Evolutionary conservation across 1,284 basidiomycete genomes (phyloP), one percentile per base, ranked within the genome.

Genomic region (Pyrrhoderma noxium): DNA sequence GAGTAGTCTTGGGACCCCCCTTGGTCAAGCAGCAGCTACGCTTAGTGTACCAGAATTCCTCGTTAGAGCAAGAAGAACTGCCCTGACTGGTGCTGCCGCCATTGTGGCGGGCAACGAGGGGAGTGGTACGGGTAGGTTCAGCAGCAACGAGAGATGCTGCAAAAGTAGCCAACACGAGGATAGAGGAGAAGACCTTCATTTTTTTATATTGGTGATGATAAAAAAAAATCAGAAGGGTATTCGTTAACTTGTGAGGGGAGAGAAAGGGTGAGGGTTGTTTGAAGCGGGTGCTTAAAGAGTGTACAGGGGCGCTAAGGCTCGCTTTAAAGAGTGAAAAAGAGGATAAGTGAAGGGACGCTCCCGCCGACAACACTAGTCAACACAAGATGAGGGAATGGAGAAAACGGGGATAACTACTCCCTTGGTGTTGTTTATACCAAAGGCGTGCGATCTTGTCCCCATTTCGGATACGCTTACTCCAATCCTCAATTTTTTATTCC

Each of bases 1-100:
- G 54, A 18, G 47, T 35, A 9, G 13, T 37, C n/a, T 40, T 16
- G 13, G 56, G 56, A 40, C 56, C 56, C n/a, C 54, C 54, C 23
- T 47, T 37, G 16, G 43, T 43, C n/a, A 57, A 40, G 36, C 56
- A 57, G 56, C 54, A 56, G 54, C 47, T 51, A 27, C 51, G 54
- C 3, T 35, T 36, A 11, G 27, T 34, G 40, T 48, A 57, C 44
- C 39, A 57, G 56, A 57, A 57, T 49, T 57, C 56, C 22, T 44
- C 44, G 13, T 25, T 23, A 9, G 19, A 19, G 25, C 49, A 51
- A 45, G 35, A 23, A n/a, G 34, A 23, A n/a, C 35, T 1, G 39
- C 35, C 46, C 34, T 51, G 34, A 27, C 34, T 39, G 14, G 9
- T 31, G 23, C 3, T 38, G 14, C 14, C 18, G 18, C 27, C 49